Evolutionary conservation across 768 basidiomycete species (phyloP), one percentile per base, ranked within the genome.

Genomic region (Sistotremastrum niveocremeum): DNA sequence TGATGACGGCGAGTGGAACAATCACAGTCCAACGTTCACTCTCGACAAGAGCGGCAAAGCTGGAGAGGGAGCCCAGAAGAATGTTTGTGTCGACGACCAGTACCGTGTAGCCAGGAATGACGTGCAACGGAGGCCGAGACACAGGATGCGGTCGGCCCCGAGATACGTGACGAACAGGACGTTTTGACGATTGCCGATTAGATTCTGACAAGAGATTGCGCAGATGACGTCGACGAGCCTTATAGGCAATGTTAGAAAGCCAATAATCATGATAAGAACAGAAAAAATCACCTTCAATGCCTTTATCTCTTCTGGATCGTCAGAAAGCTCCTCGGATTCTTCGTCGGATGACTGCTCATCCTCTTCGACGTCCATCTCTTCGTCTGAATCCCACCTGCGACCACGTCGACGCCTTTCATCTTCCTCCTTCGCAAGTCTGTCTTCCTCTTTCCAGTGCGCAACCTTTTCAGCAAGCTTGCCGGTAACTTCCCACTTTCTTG

Each of bases 81-180:
- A 97, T 86, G 65, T 98, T 98, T 41, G 94, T 97, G 63, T 98
- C 94, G 56, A 94, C 68, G 31, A 99, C 81, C 47, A 99, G 81
- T 39, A 84, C 69, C 7, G 89, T 89, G 63, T 90, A 95, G 2
- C 94, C 94, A 3, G 86, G 73, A 5, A 85, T 66, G 52, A 89
- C 74, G 41, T 67, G 65, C 11, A 85, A 60, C 6, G 64, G 61
- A 8, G 71, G 64, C 9, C 61, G 70, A 4, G 60, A 57, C 20
- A 58, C 60, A 31, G 55, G 50, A 32, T 60, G 55, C 36, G 58
- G 35, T 46, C 51, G 48, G 49, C 57, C 51, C 52, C 62, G 49
- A 55, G 62, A 45, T 41, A 40, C 48, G 53, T 4, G 57, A 47
- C 39, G 50, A 45, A 31, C 62, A 49, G 1, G 62, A 44, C 56